Evolutionary conservation across 257 asterid species (phyloP), one percentile per base, ranked within the genome.

Genomic region (Solanum chaucha): DNA sequence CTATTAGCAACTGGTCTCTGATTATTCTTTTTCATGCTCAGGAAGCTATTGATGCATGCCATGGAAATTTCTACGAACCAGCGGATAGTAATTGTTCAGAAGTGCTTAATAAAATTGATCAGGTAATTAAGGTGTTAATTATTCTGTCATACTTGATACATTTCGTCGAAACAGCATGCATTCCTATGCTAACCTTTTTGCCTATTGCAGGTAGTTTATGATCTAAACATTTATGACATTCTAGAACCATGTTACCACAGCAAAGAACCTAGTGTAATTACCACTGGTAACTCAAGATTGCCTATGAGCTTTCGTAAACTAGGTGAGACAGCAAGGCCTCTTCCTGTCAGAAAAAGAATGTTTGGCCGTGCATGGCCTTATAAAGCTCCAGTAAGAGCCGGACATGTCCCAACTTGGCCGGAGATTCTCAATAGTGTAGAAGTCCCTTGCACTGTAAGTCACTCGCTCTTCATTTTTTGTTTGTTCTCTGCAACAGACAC

Each of bases 341-440:
- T n/a, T n/a, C n/a, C n/a, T n/a, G n/a, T n/a, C n/a, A n/a, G n/a
- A n/a, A n/a, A n/a, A n/a, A 97, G 99, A 87, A 94, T 97, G 89
- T 97, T 97, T 86, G 99, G 99, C 99, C 99, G n/a, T n/a, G n/a
- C n/a, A n/a, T n/a, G n/a, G n/a, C n/a, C n/a, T 46, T 87, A 91
- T 74, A 90, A 97, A 93, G 98, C 98, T 82, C 98, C 96, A 1
- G 99, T 97, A 32, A 92, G 92, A 91, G 94, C 89, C 10, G 99
- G 99, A 71, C 89, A 88, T 82, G 98, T 97, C 83, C 98, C 98
- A 14, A 88, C 93, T 48, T 97, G 99, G 98, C 98, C 99, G 2
- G 90, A 97, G 85, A 93, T 97, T 91, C 90, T 93, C 87, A 86
- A 87, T 20, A 65, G 87, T 64, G 85, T 17, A 38, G 12, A 41